Evolutionary conservation across 495 filamentous ascomycete genomes (phyloP), one percentile per base, ranked within the genome.

Genomic region (Neurospora tetrasperma): DNA sequence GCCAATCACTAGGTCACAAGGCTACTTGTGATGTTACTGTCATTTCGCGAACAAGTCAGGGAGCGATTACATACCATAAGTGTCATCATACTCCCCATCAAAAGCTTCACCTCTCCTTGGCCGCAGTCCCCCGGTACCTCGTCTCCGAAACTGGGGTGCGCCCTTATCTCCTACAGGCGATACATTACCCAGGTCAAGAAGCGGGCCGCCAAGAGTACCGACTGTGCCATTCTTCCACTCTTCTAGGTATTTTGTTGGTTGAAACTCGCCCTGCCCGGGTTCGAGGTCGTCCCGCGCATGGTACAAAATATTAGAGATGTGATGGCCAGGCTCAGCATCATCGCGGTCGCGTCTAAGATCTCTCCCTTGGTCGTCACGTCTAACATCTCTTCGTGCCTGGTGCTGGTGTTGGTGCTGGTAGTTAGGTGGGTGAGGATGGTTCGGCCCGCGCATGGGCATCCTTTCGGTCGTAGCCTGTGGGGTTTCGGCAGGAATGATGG

Each of bases 151-250:
- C 20, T 81, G 80, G 9, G 81, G 71, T 39, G 79, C 81, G 68
- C 81, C 76, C 75, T 82, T 86, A 16, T 84, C 83, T 42, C 72
- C 72, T 18, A 76, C 59, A 12, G 82, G 75, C 42, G 76, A 73
- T 23, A 80, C 79, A 2, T 84, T 79, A 8, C 82, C 81, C 68
- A 87, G 77, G 71, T 85, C 84, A 16, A 90, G 83, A 44, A 88
- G 76, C 11, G 82, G 75, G 40, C 85, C 86, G 0, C 83, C 80
- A 42, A 90, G 76, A 9, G 82, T 80, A 44, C 87, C 88, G 11
- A 86, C 82, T 0, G 84, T 85, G 41, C 81, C 86, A 69, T 84
- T 84, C 77, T 83, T 87, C 89, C 89, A 90, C 77, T 90, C 89
- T 69, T 89, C 84, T 12, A 89, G 78, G 48, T 85, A 85, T 71